phyloP scores from a whole-genome alignment of 208 protist genomes.

The Borovskyia barvae region DNA sequence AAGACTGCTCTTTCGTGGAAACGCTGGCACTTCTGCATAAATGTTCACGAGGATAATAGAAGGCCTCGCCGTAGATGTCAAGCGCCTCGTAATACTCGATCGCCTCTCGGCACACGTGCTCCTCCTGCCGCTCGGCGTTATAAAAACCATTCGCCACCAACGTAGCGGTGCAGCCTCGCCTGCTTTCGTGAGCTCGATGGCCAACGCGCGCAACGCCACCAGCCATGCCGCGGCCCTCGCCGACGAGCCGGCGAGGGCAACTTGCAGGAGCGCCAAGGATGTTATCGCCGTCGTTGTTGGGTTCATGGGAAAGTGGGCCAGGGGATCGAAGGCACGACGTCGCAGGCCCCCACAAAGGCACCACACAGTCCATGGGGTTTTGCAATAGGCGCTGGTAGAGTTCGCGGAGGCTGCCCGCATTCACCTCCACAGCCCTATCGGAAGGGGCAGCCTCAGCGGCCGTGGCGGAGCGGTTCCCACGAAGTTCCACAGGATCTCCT shows the following conservation, averaged over 20 bases:
- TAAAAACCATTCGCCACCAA: constrained; percentile 22
- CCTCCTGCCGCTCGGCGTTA: background rate
- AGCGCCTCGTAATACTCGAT: background rate
- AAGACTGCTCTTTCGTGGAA: no score
- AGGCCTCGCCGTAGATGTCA: constrained; percentile 6
- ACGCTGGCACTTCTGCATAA: no score
- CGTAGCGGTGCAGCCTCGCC: background rate
- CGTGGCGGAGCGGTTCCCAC: background rate
- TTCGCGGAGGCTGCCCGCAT: constrained; percentile 3
- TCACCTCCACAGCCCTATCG: constrained; percentile 6
- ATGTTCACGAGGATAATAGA: constrained; percentile 5
- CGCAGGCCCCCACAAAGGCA: no score
- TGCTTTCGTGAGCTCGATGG: no score
- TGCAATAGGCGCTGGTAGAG: constrained; percentile 8
- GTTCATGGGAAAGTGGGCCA: background rate
- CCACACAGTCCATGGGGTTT: constrained; percentile 5
- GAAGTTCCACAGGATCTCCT: no score
- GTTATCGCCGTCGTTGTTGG: no score
- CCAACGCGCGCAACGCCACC: no score
- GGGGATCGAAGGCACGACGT: background rate
- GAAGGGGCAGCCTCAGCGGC: background rate
- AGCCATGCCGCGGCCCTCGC: no score
- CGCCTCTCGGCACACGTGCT: background rate
- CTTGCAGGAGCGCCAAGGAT: no score
- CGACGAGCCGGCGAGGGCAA: no score